Evolutionary conservation across 371 early-diverging fungal species (phyloP), one percentile per base, ranked within the genome.

Genomic region (Mortierella polycephala): DNA sequence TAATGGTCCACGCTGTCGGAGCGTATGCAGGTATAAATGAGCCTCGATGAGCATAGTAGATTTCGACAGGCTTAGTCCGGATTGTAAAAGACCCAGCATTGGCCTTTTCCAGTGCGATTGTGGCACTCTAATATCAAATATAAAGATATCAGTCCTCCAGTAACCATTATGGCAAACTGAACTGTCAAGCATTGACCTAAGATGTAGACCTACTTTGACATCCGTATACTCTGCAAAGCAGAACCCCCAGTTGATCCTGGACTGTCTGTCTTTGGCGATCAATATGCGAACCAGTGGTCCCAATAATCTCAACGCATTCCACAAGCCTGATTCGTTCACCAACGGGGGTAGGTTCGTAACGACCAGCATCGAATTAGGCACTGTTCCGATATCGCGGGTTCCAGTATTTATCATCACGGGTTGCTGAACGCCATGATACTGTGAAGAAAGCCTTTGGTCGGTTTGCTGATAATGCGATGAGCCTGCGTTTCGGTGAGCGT

Each of bases 11-110:
- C 20, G 65, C 69, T 56, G 72, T 72, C 12, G 69, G 73, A n/a
- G 72, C 79, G 41, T 69, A 72, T 0, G 73, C 79, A 5, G 72
- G 79, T 39, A 72, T 72, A 56, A 79, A 79, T 8, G 79, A 79
- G 42, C 66, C 79, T 30, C 50, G 69, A 56, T 72, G 73, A 8
- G 79, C 79, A 55, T 61, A 79, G 14, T 79, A 57, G 2, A 79
- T 47, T n/a, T 61, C 66, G 14, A 79, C 79, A 0, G 67, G 45
- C 18, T 72, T 68, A 14, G 53, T 45, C 50, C 65, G 66, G 40
- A 79, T 62, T 11, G 57, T 60, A 23, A 79, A 72, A 3, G 47
- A 13, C 7, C 44, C 53, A 5, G 55, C 12, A 6, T 57, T 41
- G n/a, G 73, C 64, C 21, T 64, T 69, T 14, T 79, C 69, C n/a